Evolutionary conservation across 2,329 filamentous ascomycete genomes (phyloP).

Genomic region (Colletotrichum tropicicola): DNA sequence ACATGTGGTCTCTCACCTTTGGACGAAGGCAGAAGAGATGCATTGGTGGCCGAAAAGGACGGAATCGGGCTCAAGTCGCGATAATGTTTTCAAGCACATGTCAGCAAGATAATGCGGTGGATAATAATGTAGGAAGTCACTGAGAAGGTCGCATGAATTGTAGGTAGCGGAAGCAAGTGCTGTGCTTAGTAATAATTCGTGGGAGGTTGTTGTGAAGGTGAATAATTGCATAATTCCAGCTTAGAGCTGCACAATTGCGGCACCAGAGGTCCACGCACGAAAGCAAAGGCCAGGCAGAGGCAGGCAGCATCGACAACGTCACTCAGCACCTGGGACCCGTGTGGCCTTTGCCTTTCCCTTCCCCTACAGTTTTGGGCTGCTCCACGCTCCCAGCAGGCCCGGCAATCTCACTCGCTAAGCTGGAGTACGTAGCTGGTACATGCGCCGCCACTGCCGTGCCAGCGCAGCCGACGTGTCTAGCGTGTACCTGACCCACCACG

Average conservation of each 20-base stretch:
- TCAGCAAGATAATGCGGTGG: too few species aligned
- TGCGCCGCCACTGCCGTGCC: not conserved
- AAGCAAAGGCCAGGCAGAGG: too few species aligned
- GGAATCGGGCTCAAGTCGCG: not conserved
- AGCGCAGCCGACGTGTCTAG: not conserved
- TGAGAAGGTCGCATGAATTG: too few species aligned
- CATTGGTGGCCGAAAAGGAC: not conserved
- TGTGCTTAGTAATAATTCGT: too few species aligned
- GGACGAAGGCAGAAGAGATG: slow-evolving; percentile 2
- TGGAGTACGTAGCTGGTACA: slow-evolving; percentile 34
- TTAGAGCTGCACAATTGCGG: slow-evolving; percentile 4
- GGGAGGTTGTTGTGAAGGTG: too few species aligned
- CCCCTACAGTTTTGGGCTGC: slow-evolving; percentile 7
- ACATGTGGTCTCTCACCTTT: slow-evolving; percentile 1
- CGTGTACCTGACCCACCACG: not conserved
- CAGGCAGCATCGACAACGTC: slow-evolving; percentile 48
- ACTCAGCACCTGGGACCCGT: slow-evolving; percentile 33
- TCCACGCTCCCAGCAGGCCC: slow-evolving; percentile 19
- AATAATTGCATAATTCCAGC: slow-evolving; percentile 23
- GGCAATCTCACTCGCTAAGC: slow-evolving; percentile 25
- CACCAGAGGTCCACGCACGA: too few species aligned
- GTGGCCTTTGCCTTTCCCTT: not conserved
- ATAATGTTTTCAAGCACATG: not conserved
- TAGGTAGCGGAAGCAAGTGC: too few species aligned
- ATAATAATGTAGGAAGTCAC: too few species aligned